Conservation (phyloP, 371 early-diverging fungal species). For the Mortierella sp. region DNA sequence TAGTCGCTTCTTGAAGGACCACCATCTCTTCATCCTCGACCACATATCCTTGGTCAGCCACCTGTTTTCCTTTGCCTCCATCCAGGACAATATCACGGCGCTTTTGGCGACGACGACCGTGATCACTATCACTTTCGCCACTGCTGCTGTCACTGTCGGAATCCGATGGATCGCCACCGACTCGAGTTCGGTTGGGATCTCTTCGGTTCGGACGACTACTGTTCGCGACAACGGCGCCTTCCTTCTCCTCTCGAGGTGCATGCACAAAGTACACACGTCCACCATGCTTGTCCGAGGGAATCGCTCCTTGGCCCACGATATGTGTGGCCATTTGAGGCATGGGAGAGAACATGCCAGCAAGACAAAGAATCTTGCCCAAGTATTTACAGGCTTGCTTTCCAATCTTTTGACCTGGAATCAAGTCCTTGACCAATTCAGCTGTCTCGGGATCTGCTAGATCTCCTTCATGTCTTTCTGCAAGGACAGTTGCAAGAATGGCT, state of each 20-base stretch:
- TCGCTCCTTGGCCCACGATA: constrained; percentile 16
- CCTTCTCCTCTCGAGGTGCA: not conserved
- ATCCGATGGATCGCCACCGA: constrained; percentile 20
- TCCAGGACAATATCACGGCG: no score
- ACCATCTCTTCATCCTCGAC: constrained; percentile 10
- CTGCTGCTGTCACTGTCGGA: not conserved
- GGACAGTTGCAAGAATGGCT: constrained; percentile 61
- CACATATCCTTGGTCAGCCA: constrained; percentile 1
- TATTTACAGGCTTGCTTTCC: constrained; percentile 48
- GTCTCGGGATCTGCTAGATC: constrained; percentile 39
- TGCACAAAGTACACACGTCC: constrained; percentile 42
- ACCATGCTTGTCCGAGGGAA: constrained; percentile 11
- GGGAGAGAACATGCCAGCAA: constrained; percentile 40
- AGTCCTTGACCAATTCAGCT: constrained; percentile 33
- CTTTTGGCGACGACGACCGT: no score
- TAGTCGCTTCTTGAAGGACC: constrained; percentile 15
- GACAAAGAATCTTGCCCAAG: constrained; percentile 45
- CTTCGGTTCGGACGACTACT: constrained; percentile 12
- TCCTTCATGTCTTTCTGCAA: constrained; percentile 68
- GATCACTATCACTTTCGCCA: no score
- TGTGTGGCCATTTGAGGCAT: constrained; percentile 39
- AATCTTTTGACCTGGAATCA: constrained; percentile 51
- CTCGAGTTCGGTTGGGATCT: constrained; percentile 36
- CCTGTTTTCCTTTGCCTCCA: no score
- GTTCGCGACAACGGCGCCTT: constrained; percentile 5